phyloP scores from a whole-genome alignment of 139 green algal genomes.

The Desmodesmus armatus region DNA sequence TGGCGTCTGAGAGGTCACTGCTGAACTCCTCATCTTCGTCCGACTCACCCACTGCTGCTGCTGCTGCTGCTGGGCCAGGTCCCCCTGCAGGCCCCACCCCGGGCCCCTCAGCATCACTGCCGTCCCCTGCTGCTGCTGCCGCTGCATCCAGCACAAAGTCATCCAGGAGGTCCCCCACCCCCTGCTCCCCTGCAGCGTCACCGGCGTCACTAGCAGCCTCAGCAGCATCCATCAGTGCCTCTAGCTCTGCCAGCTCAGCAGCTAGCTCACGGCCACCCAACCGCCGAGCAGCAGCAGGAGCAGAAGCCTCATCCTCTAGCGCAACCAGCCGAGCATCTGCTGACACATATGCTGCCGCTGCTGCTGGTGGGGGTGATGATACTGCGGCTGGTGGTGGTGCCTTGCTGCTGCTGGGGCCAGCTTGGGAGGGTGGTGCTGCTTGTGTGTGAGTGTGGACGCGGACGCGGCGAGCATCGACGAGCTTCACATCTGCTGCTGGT shows the following conservation, averaged over 20 bases:
- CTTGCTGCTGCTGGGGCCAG: slow-evolving; percentile 1
- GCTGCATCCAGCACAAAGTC: slow-evolving; percentile 42
- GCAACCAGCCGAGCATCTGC: not conserved
- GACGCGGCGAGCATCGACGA: slow-evolving; percentile 56
- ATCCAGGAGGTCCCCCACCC: slow-evolving; percentile 35
- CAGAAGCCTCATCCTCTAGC: not conserved
- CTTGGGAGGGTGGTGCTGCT: too few relatives aligned
- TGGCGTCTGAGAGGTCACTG: slow-evolving; percentile 27
- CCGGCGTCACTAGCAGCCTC: slow-evolving; percentile 30
- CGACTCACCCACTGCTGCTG: not conserved
- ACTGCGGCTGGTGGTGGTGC: slow-evolving; percentile 12
- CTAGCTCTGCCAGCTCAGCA: slow-evolving; percentile 39
- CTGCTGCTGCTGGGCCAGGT: not conserved
- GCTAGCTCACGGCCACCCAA: slow-evolving; percentile 34
- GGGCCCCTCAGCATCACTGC: not conserved
- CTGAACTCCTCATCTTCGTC: slow-evolving; percentile 5
- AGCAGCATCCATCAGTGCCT: slow-evolving; percentile 34
- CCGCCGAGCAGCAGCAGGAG: not conserved
- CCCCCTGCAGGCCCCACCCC: slow-evolving; percentile 4
- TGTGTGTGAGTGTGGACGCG: too few relatives aligned
- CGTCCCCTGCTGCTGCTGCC: slow-evolving; percentile 1
- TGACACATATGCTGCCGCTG: not conserved
- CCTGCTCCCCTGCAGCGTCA: slow-evolving; percentile 17
- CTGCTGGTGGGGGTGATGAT: not conserved
- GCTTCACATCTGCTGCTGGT: slow-evolving; percentile 49